A percentile compares a stretch with the other conserved stretches of the same genome.
phyloP scores from a whole-genome alignment of 495 filamentous ascomycete genomes.

The Hyaloscypha bicolor region DNA sequence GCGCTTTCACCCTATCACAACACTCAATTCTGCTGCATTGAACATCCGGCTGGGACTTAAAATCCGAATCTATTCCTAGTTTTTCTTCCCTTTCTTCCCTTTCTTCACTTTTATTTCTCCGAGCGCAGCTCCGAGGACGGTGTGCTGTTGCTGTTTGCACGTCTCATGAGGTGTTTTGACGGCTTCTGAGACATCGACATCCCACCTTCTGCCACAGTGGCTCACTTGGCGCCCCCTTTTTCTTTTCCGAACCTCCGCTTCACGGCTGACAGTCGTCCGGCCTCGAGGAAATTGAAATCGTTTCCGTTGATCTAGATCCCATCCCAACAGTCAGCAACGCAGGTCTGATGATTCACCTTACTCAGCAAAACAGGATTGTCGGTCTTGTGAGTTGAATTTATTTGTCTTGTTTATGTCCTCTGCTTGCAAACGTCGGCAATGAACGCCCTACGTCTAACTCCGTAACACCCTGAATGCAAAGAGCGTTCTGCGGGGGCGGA shows the following conservation, averaged over 20 bases:
- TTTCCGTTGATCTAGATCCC: not conserved
- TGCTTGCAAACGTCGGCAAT: not conserved
- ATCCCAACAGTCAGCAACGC: not conserved
- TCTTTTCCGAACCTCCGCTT: not conserved
- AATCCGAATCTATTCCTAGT: conserved; percentile 1
- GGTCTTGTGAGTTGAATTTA: not conserved
- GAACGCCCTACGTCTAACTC: not conserved
- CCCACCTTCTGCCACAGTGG: conserved; percentile 18
- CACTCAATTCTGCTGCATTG: not conserved
- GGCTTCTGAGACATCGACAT: conserved; percentile 12
- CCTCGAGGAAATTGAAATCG: not conserved
- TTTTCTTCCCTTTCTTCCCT: not conserved
- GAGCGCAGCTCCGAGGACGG: not conserved
- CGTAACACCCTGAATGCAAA: not conserved
- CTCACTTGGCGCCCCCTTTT: not conserved
- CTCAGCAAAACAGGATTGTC: not conserved
- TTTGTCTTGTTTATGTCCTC: not conserved
- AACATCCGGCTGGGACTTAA: not conserved
- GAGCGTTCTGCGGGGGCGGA: not conserved
- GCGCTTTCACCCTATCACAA: not conserved
- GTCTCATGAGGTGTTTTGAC: conserved; percentile 5
- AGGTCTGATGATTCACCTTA: not conserved
- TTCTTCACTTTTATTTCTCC: not conserved
- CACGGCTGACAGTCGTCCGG: conserved; percentile 1
- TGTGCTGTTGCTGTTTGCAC: conserved; percentile 1